Evolutionary conservation across 257 asterid genomes (phyloP), one percentile per base, ranked within the genome.

Genomic region (Lavandula angustifolia): DNA sequence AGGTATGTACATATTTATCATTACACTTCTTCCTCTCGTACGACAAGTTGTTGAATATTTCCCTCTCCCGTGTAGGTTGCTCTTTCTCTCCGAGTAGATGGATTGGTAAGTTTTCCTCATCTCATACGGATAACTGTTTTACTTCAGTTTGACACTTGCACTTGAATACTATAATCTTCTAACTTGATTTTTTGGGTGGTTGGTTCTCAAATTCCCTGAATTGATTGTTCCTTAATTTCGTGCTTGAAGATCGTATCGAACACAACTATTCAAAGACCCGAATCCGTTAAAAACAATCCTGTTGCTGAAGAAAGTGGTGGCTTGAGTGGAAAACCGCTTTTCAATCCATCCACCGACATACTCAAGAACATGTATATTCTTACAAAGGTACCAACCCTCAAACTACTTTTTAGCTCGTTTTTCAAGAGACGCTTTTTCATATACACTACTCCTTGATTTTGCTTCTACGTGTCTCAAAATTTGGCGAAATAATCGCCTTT

Each of bases 291-390:
- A 52, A 58, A 67, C 37, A 79, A 80, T 62, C 96, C 95, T 2
- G 79, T 83, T 64, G 81, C 95, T 18, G 71, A 78, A 69, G 99
- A 94, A 81, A 49, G 91, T 1, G 97, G 99, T 67, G 99, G 99
- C 73, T 82, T 94, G 86, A 94, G 99, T 71, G 97, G 99, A 74
- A 79, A 76, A 69, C 97, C 97, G 9, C 87, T 94, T 54, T 94
- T 80, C 60, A 58, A 60, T 57, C 55, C 79, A 61, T 94, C 99
- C 40, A 87, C 96, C 40, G 70, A 75, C 76, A 79, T 86, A 38
- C 88, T 94, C 81, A 84, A 91, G 73, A 95, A 90, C 63, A 90
- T 88, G 96, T 94, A 82, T 69, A 22, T 84, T 73, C 92, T 90
- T 35, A 94, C 99, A 4, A 94, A 94, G 97, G 99, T 94, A 81